Evolutionary conservation across 306 rosid species (phyloP).

Genomic region (cucumber (Cucumis sativus)): DNA sequence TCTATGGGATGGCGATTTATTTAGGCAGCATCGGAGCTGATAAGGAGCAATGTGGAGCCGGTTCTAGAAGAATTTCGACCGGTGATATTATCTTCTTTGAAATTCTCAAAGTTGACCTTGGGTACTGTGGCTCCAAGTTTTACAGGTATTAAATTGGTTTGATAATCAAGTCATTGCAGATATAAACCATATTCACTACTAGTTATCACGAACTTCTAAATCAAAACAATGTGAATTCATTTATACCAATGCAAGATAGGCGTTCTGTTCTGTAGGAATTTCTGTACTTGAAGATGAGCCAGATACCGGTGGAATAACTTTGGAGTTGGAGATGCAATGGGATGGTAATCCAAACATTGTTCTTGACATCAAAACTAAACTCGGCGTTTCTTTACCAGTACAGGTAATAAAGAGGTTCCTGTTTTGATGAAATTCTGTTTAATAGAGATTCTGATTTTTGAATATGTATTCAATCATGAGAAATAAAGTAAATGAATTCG

Average conservation of each 20-base stretch:
- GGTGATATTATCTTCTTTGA: slow-evolving; percentile 44
- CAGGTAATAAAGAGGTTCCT: slow-evolving; percentile 38
- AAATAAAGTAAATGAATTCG: background rate
- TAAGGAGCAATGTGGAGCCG: slow-evolving; percentile 60
- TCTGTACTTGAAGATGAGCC: slow-evolving; percentile 50
- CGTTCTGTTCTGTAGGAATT: slow-evolving; percentile 36
- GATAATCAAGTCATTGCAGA: background rate
- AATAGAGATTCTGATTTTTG: background rate
- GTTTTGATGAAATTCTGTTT: background rate
- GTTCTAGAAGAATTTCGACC: slow-evolving; percentile 75
- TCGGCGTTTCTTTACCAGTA: slow-evolving; percentile 72
- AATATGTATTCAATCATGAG: background rate
- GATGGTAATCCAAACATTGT: slow-evolving; percentile 79
- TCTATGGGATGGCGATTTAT: background rate
- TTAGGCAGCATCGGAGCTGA: slow-evolving; percentile 82
- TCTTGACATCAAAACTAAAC: slow-evolving; percentile 63
- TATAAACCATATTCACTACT: background rate
- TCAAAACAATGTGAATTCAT: background rate
- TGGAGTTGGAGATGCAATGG: slow-evolving; percentile 95
- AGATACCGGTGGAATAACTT: slow-evolving; percentile 40
- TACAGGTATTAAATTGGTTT: slow-evolving; percentile 39
- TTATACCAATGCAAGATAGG: background rate
- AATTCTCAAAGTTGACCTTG: slow-evolving; percentile 75
- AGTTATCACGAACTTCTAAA: background rate
- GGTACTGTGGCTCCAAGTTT: slow-evolving; percentile 90